Percentiles rank a stretch among this genome's conserved stretches.
Conservation (phyloP, 1,284 basidiomycete genomes). For the Tylopilus sp. region DNA sequence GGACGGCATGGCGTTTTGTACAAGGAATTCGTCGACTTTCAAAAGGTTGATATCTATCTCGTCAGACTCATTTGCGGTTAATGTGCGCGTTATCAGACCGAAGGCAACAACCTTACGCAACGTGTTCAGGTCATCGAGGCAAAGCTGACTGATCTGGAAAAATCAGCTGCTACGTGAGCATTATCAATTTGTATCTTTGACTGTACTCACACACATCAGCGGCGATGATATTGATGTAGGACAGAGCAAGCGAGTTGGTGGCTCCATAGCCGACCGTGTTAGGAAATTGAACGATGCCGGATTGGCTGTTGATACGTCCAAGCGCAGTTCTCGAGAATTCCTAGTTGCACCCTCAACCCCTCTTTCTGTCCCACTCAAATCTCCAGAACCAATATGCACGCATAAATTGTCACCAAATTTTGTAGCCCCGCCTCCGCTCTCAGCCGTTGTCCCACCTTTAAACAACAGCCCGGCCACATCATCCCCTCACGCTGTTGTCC, state of each 20-base stretch:
- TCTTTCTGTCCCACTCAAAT: conserved; percentile 35
- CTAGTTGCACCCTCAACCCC: conserved; percentile 37
- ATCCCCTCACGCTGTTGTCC: conserved; percentile 56
- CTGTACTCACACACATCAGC: conserved; percentile 18
- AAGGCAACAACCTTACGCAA: conserved; percentile 46
- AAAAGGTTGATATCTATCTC: conserved; percentile 45
- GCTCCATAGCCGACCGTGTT: conserved; percentile 68
- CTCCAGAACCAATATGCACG: conserved; percentile 24
- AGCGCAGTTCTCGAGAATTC: conserved; percentile 51
- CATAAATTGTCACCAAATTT: conserved; percentile 24
- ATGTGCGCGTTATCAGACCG: conserved; percentile 39
- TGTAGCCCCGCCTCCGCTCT: conserved; percentile 13
- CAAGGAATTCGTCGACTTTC: conserved; percentile 57
- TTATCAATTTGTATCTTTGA: conserved; percentile 13
- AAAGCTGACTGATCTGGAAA: conserved; percentile 56
- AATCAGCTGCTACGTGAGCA: conserved; percentile 43
- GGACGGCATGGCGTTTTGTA: conserved; percentile 47
- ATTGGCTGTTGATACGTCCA: conserved; percentile 49
- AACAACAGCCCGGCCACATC: conserved; percentile 29
- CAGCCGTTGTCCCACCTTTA: conserved; percentile 29
- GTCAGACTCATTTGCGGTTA: conserved; percentile 14
- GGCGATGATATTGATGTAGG: conserved; percentile 24
- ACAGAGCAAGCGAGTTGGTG: conserved; percentile 42
- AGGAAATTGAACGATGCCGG: conserved; percentile 66
- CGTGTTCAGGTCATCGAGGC: conserved; percentile 52